Evolutionary conservation across 2,329 filamentous ascomycete genomes (phyloP).

Genomic region (Neonectria magnoliae): DNA sequence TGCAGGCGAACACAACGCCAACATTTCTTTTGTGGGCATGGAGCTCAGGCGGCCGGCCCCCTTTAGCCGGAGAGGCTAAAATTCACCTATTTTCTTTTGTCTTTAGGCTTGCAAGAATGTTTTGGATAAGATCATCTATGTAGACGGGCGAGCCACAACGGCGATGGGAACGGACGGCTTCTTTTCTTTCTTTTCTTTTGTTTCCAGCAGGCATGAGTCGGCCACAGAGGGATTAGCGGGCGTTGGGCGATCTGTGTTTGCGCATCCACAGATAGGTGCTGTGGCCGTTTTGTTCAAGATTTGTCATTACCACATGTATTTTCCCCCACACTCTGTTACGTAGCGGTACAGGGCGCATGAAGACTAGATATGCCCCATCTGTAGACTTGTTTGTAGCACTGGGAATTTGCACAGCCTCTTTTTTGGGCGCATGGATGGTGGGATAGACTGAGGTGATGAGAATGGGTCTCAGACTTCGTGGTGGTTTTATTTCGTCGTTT

Average conservation of each 20-base stretch:
- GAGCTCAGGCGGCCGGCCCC: background rate
- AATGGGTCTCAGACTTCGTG: background rate
- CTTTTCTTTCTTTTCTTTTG: background rate
- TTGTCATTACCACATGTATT: slow-evolving; percentile 7
- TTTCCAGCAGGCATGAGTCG: slow-evolving; percentile 12
- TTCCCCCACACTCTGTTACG: slow-evolving; percentile 5
- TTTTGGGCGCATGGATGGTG: background rate
- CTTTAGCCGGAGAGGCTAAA: slow-evolving; percentile 1
- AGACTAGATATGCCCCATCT: background rate
- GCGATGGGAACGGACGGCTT: slow-evolving; percentile 22
- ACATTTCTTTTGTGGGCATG: slow-evolving; percentile 6
- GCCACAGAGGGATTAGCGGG: slow-evolving; percentile 33
- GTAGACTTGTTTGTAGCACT: slow-evolving; percentile 2
- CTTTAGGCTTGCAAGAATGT: slow-evolving; percentile 5
- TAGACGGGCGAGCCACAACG: slow-evolving; percentile 33
- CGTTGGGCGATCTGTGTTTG: slow-evolving; percentile 29
- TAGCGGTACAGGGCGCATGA: slow-evolving; percentile 5
- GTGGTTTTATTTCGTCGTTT: too few relatives aligned
- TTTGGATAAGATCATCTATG: slow-evolving; percentile 17
- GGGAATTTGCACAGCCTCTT: slow-evolving; percentile 5
- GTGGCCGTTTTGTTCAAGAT: slow-evolving; percentile 4
- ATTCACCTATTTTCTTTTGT: slow-evolving; percentile 25
- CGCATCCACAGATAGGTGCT: slow-evolving; percentile 1
- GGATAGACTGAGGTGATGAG: background rate
- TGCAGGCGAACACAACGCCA: background rate